Evolutionary conservation across 2,329 filamentous ascomycete species (phyloP), one percentile per base, ranked within the genome.

Genomic region (Hymenoscyphus linearis): DNA sequence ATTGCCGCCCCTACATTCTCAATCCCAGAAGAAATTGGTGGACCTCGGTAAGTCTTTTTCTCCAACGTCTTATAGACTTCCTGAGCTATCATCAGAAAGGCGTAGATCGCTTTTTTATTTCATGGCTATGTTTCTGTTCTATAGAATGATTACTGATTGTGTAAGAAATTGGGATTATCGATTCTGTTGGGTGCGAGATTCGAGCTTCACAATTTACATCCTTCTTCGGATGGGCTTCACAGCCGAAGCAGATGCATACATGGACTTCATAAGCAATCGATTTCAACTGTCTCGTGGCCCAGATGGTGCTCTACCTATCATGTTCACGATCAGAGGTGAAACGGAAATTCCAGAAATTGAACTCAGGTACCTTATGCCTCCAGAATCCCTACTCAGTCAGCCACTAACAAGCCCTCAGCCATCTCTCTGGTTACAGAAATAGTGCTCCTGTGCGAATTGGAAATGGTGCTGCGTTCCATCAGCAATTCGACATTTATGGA

Each of bases 401-500:
- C n/a, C 31, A 26, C 64, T 67, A 52, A 64, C 62, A 31, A 55
- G 37, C 35, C 14, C 55, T 12, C 27, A 71, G 69, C 60, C 89
- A 93, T 67, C 79, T 93, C 2, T 85, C 90, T 52, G 89, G 89
- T 2, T 91, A 92, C 71, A 80, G 85, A 58, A 82, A 83, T 27
- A 91, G 88, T 71, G 81, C 76, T 55, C 89, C 89, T 0, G 89
- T 93, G 25, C 83, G 89, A 2, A 88, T 92, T 57, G 89, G 89
- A 12, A 93, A 93, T 66, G 88, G 86, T 0, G 89, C 89, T 1
- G 88, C 88, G 0, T 89, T 85, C 66, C 89, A 92, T 69, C 83
- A 86, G 55, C 89, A 93, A 70, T 85, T 91, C 65, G 89, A 92
- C 68, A 91, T 91, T 26, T 92, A 92, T 67, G 89, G 89, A 52